Base-by-base conservation (phyloP, 805 yeast genomes). In the Candida incommunis region DNA sequence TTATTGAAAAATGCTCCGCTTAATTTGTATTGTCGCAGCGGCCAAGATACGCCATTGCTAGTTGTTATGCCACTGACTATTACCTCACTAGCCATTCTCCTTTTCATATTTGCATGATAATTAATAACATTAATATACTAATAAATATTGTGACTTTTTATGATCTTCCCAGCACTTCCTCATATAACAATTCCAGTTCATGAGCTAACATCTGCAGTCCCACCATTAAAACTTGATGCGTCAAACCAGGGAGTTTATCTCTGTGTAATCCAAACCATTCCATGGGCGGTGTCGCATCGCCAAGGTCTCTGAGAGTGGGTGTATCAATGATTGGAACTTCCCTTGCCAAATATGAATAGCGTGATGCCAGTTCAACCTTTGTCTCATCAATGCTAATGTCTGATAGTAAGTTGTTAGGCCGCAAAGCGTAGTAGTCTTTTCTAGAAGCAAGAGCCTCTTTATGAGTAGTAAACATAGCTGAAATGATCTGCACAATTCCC, bases 201-300 rank as follows among this genome's bases (percentile, higher is more conserved):
- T 23, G 42, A 9, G 25, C 27, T 11, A 40, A 25, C 9, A 5
- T 16, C 15, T 40, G 42, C 43, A 92, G 65, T 1, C 80, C 75
- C 13, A 82, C 73, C 43, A 88, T 82, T 0, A 79, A 76, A 49
- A 75, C 67, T 59, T 86, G 90, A 58, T 92, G 96, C 0, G 95
- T 81, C 47, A 83, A 71, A 35, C 82, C 78, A 0, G 98, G 98
- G 52, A 92, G 78, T 51, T 79, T 76, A 54, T 81, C 75, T 51
- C 97, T 71, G 59, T 92, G 92, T 24, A 92, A 69, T 2, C 98
- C 98, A 66, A 92, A 83, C 98, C 98, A 92, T 59, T 92, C 98
- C 47, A 92, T 65, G 2, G 98, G 98, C 1, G 98, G 98, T 0
- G 98, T 92, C 1, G 96, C 97, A 63, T 82, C 88, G 22, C 98